Base-by-base conservation (phyloP, 768 basidiomycete species). In the Kwoniella pini region DNA sequence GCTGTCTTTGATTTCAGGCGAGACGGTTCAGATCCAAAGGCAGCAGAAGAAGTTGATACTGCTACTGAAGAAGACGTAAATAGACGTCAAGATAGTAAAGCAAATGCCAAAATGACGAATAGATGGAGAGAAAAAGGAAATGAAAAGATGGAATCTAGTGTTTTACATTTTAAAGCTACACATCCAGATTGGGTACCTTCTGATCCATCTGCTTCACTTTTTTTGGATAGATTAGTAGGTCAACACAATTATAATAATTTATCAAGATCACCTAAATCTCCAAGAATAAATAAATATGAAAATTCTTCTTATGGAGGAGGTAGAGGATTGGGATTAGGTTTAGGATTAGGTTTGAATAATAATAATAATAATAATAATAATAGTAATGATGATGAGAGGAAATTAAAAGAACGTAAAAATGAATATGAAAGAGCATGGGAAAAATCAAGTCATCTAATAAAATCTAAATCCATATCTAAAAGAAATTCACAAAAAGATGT, bases 131-230 rank as follows among this genome's bases (percentile, higher is more conserved):
- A 50, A 30, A 50, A 50, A n/a, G 48, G 48, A 30, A 50, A 50
- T 19, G 48, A 50, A 21, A 99, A 99, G 83, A 97, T 99, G 94
- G 96, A 99, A 82, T 96, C 98, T 81, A 64, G 62, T 27, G 76
- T 77, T 57, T 54, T 77, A 31, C 73, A 74, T 49, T 73, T 78
- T 59, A 77, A 71, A 52, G 75, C 91, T 42, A 88, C 91, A 0
- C 90, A 97, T 79, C 95, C 95, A 11, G 90, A 92, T 60, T 99
- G 95, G 95, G 88, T 85, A 63, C 95, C 95, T 0, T 82, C 86
- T 0, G 94, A 99, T 74, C 91, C 92, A 0, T 84, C 90, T 3
- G 88, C 91, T 12, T 97, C 93, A 1, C 82, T 96, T 12, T 97
- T 92, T 77, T 85, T 98, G 54, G 88, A 84, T 65, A 85, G 89